These are phyloP conservation scores for Pseudozyma hubeiensis DNA, from an alignment of 1,284 basidiomycete genomes.

Conservation along the genomic window DNA sequence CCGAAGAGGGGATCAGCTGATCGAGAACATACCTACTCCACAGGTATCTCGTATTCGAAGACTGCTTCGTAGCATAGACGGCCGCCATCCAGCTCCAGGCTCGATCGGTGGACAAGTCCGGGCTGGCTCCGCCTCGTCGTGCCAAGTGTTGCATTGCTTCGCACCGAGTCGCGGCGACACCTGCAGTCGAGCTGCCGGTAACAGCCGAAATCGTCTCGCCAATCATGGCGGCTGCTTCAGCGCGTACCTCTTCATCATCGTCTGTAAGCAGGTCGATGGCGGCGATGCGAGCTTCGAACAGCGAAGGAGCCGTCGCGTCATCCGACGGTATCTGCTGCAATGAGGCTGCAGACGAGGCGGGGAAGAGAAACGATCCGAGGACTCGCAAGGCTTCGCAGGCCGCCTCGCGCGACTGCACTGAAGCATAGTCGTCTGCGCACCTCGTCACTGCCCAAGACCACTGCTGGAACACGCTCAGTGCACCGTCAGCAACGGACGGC, in stretches of 20 bases:
- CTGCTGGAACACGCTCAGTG: conserved; percentile 18
- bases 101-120: conserved; percentile 45
- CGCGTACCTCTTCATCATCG: conserved; percentile 53
- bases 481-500: background rate
- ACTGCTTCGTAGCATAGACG: conserved; percentile 11
- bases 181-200: background rate
- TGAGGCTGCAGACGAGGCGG: background rate
- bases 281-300: conserved; percentile 41
- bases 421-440: conserved; percentile 45
- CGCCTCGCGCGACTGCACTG: conserved; percentile 50
- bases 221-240: conserved; percentile 47
- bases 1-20: conserved; percentile 25
- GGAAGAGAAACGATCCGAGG: conserved; percentile 36
- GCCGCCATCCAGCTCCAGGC: conserved; percentile 52
- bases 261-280: conserved; percentile 48
- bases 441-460: conserved; percentile 26
- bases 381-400: conserved; percentile 32
- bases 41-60: background rate
- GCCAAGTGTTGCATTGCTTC: conserved; percentile 37
- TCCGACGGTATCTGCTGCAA: background rate
- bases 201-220: conserved; percentile 35
- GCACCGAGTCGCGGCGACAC: conserved; percentile 7
- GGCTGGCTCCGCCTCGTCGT: conserved; percentile 35
- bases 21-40: conserved; percentile 39
- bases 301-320: background rate